A percentile compares a stretch with the other conserved stretches of the same genome.
Evolutionary conservation across 2,329 filamentous ascomycete species (phyloP).

Genomic region (Triangularia setosa): DNA sequence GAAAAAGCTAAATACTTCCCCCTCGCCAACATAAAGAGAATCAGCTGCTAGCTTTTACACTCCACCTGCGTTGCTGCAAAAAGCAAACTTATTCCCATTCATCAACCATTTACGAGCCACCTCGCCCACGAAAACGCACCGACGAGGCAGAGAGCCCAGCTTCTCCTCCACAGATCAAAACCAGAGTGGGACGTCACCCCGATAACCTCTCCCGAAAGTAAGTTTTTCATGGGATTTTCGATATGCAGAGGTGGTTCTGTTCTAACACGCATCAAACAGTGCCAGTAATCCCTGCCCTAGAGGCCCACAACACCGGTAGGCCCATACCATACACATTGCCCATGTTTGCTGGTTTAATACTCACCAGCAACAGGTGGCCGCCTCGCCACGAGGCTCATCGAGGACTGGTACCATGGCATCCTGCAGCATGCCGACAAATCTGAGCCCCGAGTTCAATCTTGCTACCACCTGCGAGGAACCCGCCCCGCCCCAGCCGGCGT

Average conservation of each 20-base stretch:
- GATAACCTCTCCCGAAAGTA: no score
- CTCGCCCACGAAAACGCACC: no score
- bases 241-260: not conserved
- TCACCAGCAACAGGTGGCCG: constrained; percentile 9
- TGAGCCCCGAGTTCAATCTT: not conserved
- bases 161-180: no score
- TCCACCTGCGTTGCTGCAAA: no score
- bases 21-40: no score
- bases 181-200: no score
- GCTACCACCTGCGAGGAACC: not conserved
- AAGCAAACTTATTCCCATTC: no score
- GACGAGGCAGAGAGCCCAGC: no score
- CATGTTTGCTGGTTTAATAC: not conserved
- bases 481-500: constrained; percentile 2
- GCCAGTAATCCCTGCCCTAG: not conserved
- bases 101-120: no score
- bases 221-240: not conserved
- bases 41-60: no score
- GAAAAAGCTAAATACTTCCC: no score
- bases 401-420: constrained; percentile 20
- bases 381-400: constrained; percentile 21
- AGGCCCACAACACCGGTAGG: not conserved
- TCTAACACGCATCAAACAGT: not conserved
- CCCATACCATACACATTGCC: not conserved
- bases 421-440: constrained; percentile 1